Percentiles rank a stretch among this genome's conserved stretches.
Evolutionary conservation across 106 monocot species (phyloP).

Genomic region (Platanthera zijinensis): DNA sequence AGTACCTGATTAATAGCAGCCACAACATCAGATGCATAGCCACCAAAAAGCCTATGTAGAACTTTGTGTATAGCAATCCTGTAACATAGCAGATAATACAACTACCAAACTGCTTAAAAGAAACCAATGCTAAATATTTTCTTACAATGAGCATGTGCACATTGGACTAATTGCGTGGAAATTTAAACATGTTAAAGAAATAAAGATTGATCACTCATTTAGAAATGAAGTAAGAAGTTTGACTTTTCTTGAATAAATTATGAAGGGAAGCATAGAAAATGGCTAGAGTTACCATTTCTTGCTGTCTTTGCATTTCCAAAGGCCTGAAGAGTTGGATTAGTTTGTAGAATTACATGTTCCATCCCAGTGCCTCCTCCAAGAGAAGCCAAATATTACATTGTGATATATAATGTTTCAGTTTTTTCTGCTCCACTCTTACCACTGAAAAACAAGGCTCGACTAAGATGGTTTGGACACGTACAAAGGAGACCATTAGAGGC

Average conservation of each 20-base stretch:
- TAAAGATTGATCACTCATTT: neutral
- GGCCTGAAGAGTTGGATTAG: constrained; percentile 95
- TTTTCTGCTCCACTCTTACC: constrained; percentile 98
- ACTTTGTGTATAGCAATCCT: constrained; percentile 98
- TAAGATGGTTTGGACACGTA: too few species aligned
- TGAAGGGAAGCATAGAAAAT: constrained; percentile 63
- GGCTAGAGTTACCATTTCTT: constrained; percentile 94
- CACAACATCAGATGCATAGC: constrained; percentile 93
- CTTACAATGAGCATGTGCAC: neutral
- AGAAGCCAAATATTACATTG: constrained; percentile 97
- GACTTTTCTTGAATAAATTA: constrained; percentile 5
- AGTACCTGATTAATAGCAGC: constrained; percentile 95
- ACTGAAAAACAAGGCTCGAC: constrained; percentile 21
- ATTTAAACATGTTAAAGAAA: neutral
- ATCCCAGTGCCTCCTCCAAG: constrained; percentile 95
- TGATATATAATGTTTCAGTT: constrained; percentile 97
- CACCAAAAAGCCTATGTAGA: constrained; percentile 93
- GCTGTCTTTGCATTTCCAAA: constrained; percentile 97
- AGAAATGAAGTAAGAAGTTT: neutral
- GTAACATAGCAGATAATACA: neutral
- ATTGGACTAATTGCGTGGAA: too few species aligned
- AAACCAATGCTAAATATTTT: neutral
- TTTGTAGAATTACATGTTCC: constrained; percentile 90
- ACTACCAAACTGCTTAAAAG: neutral
- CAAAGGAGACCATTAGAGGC: too few species aligned